Percentiles rank a stretch among this genome's conserved stretches.
phyloP scores from a whole-genome alignment of 805 yeast genomes.

The Starmerella geochares region DNA sequence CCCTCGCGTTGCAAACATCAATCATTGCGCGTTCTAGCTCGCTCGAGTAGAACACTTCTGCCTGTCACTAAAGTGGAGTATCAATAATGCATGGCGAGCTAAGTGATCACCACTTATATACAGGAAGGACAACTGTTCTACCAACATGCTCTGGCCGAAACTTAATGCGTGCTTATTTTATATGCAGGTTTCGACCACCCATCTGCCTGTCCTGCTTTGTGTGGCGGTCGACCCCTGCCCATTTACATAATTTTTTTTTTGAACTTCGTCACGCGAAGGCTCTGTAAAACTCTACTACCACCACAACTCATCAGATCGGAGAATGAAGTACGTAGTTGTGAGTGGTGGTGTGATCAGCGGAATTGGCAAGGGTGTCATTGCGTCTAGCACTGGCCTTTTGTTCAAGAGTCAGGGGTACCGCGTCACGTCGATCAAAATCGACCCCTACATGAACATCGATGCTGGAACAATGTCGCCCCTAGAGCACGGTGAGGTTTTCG shows the following conservation, averaged over 20 bases:
- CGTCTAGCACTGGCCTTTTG: slow-evolving; percentile 92
- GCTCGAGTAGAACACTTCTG: too few species aligned
- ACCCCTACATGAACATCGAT: slow-evolving; percentile 97
- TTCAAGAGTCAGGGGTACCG: slow-evolving; percentile 88
- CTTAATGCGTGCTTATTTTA: not conserved
- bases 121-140: too few species aligned
- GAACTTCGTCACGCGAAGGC: not conserved
- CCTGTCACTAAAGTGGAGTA: too few species aligned
- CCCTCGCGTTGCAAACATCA: too few species aligned
- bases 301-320: not conserved
- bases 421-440: slow-evolving; percentile 95
- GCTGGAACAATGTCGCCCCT: slow-evolving; percentile 99
- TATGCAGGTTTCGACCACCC: not conserved
- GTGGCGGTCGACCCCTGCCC: slow-evolving; percentile 9
- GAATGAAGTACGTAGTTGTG: slow-evolving; percentile 98
- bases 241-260: slow-evolving; percentile 15
- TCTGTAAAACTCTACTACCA: not conserved
- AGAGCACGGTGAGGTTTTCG: slow-evolving; percentile 98
- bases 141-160: too few species aligned
- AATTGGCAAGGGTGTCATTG: slow-evolving; percentile 95
- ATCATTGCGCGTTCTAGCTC: too few species aligned
- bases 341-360: slow-evolving; percentile 99
- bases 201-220: not conserved
- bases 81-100: too few species aligned
- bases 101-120: too few species aligned